Base-by-base conservation (phyloP, 148 eudicot species). In the Rhododendron williamsianum region DNA sequence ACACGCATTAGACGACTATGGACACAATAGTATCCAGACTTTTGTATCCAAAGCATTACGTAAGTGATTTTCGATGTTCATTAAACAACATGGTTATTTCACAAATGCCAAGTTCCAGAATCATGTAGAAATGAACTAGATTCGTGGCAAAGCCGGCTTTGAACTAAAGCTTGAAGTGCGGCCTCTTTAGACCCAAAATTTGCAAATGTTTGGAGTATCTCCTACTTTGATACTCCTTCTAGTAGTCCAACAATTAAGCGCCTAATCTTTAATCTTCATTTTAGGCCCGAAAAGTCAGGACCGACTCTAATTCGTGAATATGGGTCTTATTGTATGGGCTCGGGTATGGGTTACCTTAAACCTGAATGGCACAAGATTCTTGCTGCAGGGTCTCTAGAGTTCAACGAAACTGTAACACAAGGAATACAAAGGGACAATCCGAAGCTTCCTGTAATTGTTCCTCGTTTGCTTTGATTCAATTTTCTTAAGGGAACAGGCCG, bases 361-460 rank as follows among this genome's bases (percentile, higher is more conserved):
- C 35, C 76, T 30, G 5, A 27, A 71, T 27, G 76, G 38, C 41
- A 71, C 58, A 54, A 27, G 12, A 27, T 72, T 72, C 18, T 30
- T 72, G 45, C 45, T 72, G 45, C 45, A 41, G 45, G 3, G 4
- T 71, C 76, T 71, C 11, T 30, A 12, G 16, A 71, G 74, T 69
- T 69, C 18, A 35, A 73, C 1, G 43, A 73, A 35, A 15, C 8
- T 73, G 41, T 0, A 73, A 35, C 43, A 15, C 8, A 43, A 43
- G 23, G 30, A 45, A 7, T 7, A 46, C 35, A 16, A 76, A 48
- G 81, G 36, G 58, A 46, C 81, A 78, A 51, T n/a, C 30, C n/a
- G 56, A 78, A 78, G 63, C 82, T 80, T 80, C 82, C 48, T 80
- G 30, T 81, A n/a, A 8, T 33, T 21, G 46, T 54, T 81, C 71